A percentile compares a stretch with the other conserved stretches of the same genome.
Evolutionary conservation across 306 rosid species (phyloP).

Genomic region (Quercus bicolor): DNA sequence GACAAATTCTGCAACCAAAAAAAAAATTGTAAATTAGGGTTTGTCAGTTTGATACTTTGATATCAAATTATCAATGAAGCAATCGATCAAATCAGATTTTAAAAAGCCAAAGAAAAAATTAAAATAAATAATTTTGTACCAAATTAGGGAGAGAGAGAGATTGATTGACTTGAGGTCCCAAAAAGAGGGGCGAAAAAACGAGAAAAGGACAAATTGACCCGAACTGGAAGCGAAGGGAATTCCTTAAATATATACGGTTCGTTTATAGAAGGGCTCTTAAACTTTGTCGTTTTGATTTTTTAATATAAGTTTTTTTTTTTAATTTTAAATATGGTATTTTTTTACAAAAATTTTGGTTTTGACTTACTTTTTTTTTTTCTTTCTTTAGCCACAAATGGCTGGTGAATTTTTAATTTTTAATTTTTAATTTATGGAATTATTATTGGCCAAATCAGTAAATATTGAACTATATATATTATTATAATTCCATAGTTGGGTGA

Average conservation of each 20-base stretch:
- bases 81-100: not conserved
- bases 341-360: not conserved
- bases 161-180: conserved; percentile 9
- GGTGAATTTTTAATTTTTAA: no score
- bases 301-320: not conserved
- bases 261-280: not conserved
- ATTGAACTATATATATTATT: no score
- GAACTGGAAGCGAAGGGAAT: not conserved
- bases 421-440: no score
- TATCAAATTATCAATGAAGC: not conserved
- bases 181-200: not conserved
- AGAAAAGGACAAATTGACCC: not conserved
- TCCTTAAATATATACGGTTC: not conserved
- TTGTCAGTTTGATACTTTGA: conserved; percentile 13
- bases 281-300: not conserved
- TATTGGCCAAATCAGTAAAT: no score
- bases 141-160: not conserved
- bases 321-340: not conserved
- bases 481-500: no score
- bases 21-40: not conserved
- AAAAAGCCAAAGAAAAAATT: not conserved
- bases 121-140: not conserved
- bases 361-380: no score
- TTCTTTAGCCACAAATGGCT: no score
- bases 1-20: conserved; percentile 15